Evolutionary conservation across 345 rosid genomes (phyloP), one percentile per base, ranked within the genome.

Genomic region (Ceriops tagal): DNA sequence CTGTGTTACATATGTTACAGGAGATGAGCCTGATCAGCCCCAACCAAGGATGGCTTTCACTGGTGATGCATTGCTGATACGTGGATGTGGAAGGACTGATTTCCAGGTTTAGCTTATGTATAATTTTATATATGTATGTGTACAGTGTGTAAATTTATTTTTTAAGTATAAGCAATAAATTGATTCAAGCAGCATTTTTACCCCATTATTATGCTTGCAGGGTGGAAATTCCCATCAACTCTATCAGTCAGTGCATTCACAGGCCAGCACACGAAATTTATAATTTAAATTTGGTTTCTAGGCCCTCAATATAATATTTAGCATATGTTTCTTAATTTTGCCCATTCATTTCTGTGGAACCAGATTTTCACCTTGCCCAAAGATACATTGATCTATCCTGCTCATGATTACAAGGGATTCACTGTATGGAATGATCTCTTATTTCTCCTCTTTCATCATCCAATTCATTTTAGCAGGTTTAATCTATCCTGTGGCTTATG

Each of bases 71-170:
- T 57, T 92, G 57, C 73, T 95, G 73, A 85, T 95, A 71, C 92
- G 98, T 26, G 99, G 99, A 49, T 95, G 99, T 73, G 99, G 99
- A 24, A 90, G 99, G 76, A 92, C 99, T 3, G 98, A 92, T 82
- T 95, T 95, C 77, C 99, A 95, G 98, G 99, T 92, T 74, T 31
- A 52, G 15, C 53, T 21, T 66, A 2, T 16, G 2, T 11, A 39
- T 11, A 43, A 3, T 11, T 13, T 11, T 43, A 15, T 43, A 43
- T 43, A 15, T 1, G 16, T 43, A 43, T 13, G 3, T 39, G 47
- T 39, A 11, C 15, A 1, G 1, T 11, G 0, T 39, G 47, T 39
- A 11, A 10, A 39, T 39, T 39, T 43, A 13, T 43, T 43, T 43
- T 43, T 43, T 43, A 13, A 43, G 49, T 11, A 43, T 43, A 13